phyloP scores from a whole-genome alignment of 208 protist genomes.

The Trypanosoma melophagium region DNA sequence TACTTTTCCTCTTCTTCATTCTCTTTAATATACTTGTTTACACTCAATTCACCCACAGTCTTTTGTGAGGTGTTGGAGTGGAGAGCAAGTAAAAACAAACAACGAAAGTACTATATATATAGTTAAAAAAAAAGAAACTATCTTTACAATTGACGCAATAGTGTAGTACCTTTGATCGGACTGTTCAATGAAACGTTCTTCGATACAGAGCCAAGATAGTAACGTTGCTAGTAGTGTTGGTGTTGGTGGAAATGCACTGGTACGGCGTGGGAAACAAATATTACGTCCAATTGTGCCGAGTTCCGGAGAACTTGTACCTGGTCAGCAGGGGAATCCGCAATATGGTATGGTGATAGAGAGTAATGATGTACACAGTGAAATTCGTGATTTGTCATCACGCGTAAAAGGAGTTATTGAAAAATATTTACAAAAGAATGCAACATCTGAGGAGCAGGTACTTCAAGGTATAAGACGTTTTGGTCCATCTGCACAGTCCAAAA shows the following conservation, averaged over 20 bases:
- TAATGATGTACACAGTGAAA: constrained; percentile 75
- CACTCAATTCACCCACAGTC: too few species aligned
- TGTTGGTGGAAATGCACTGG: not conserved
- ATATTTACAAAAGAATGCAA: constrained; percentile 59
- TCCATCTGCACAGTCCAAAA: constrained; percentile 62
- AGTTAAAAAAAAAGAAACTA: too few species aligned
- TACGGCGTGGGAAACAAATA: too few species aligned
- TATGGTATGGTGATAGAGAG: constrained; percentile 67
- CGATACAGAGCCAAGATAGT: too few species aligned
- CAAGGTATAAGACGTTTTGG: constrained; percentile 71
- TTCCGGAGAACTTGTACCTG: not conserved
- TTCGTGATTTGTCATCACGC: constrained; percentile 51
- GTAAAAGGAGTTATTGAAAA: constrained; percentile 47
- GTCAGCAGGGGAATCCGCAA: not conserved
- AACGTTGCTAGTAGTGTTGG: not conserved
- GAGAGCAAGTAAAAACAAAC: too few species aligned
- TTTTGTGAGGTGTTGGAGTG: too few species aligned
- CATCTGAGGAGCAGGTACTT: constrained; percentile 61
- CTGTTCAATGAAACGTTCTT: too few species aligned
- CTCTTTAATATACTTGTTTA: too few species aligned
- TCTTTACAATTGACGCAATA: too few species aligned
- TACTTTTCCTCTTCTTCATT: not conserved
- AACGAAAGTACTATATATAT: too few species aligned
- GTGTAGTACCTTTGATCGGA: too few species aligned
- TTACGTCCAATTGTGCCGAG: too few species aligned